These are phyloP conservation scores for Parmelia sp. DNA, from an alignment of 495 filamentous ascomycete species.

Conservation along the genomic window DNA sequence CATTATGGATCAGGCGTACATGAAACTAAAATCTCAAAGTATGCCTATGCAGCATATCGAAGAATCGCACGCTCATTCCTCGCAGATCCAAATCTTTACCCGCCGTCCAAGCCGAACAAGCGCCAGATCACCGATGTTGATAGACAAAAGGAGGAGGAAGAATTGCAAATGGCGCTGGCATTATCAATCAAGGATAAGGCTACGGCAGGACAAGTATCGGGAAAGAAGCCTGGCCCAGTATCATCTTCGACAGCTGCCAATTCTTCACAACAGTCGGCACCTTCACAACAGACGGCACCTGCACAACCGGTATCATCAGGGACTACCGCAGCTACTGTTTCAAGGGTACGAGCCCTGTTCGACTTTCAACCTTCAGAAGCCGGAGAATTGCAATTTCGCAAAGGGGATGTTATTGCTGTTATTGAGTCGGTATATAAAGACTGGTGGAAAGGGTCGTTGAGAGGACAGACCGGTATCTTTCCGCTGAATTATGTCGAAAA, in stretches of 20 bases:
- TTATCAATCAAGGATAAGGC: slow-evolving; percentile 82
- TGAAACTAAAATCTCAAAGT: slow-evolving; percentile 76
- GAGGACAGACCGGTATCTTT: slow-evolving; percentile 95
- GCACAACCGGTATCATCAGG: slow-evolving; percentile 52
- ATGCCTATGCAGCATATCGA: slow-evolving; percentile 9
- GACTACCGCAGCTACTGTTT: slow-evolving; percentile 96
- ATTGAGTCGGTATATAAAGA: slow-evolving; percentile 97
- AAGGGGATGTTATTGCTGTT: slow-evolving; percentile 95
- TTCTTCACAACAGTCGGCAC: slow-evolving; percentile 38
- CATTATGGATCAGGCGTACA: slow-evolving; percentile 95
- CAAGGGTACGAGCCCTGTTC: slow-evolving; percentile 84
- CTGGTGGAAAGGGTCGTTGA: slow-evolving; percentile 96
- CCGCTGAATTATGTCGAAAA: slow-evolving; percentile 99
- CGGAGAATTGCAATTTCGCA: slow-evolving; percentile 90
- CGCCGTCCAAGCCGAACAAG: slow-evolving; percentile 89
- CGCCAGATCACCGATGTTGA: slow-evolving; percentile 82
- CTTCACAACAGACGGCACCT: slow-evolving; percentile 39
- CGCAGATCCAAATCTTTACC: slow-evolving; percentile 80
- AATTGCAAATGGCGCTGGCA: slow-evolving; percentile 91
- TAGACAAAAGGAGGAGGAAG: slow-evolving; percentile 93
- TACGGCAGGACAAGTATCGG: slow-evolving; percentile 30
- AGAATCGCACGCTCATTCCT: slow-evolving; percentile 25
- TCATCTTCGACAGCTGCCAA: slow-evolving; percentile 31
- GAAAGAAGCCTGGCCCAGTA: slow-evolving; percentile 33
- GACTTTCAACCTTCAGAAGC: slow-evolving; percentile 93